Base-by-base conservation (phyloP, 148 eudicot species). In the Silene conica region DNA sequence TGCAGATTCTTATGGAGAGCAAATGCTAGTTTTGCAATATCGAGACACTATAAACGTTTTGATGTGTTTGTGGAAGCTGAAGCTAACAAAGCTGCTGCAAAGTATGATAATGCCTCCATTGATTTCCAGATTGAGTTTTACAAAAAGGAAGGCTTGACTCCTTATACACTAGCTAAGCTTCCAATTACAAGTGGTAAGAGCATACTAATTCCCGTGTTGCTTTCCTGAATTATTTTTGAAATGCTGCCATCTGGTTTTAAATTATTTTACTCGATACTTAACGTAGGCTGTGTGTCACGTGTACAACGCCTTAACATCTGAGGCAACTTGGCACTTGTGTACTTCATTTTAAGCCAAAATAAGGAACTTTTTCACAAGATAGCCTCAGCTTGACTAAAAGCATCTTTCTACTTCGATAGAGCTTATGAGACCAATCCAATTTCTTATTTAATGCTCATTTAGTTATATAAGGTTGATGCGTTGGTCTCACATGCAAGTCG, bases 1-100 rank as follows among this genome's bases (percentile, higher is more conserved):
- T 78, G 63, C 89, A 96, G 99, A 84, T 96, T 96, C 83, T 74
- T 96, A 67, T 96, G 99, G 99, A 87, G 99, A 80, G 79, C 89
- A 83, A 96, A 92, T 81, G 90, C 88, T 6, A 90, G 86, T 73
- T 92, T 96, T 78, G 99, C 99, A 67, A 96, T 96, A 80, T 96
- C 99, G 6, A 86, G 88, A 82, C 99, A 96, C 67, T 96, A 96
- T 63, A 96, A 71, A 79, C 96, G 99, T 43, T 96, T 92, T 79
- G 94, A 92, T 80, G 90, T 85, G 67, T 95, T 92, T 78, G 87
- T 73, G 71, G 99, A 95, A 89, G 99, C 92, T 50, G 99, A 95
- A 78, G 99, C 99, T 69, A 95, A 95, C 68, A 96, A 96, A 79
- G 96, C 89, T 80, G 99, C 99, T 81, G 87, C 77, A 8, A 95